A percentile compares a stretch with the other conserved stretches of the same genome.
phyloP scores from a whole-genome alignment of 2,329 filamentous ascomycete genomes.

The Moelleriella libera region DNA sequence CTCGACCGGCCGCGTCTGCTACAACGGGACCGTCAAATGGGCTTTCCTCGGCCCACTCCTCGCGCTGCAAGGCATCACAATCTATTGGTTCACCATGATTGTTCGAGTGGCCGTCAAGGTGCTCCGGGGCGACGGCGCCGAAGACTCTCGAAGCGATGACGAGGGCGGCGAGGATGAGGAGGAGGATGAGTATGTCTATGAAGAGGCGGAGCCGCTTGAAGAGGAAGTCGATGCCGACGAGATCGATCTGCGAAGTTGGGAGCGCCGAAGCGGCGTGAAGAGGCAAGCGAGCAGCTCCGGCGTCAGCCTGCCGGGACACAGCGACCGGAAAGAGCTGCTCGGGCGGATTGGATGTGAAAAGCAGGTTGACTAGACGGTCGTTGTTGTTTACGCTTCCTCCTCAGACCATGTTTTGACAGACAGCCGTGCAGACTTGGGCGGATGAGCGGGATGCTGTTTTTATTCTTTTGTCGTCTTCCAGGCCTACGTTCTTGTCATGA shows the following conservation, averaged over 20 bases:
- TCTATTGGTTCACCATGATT: conserved; percentile 87
- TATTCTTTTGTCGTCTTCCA: background rate
- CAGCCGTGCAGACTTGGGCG: too few species aligned
- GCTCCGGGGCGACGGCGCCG: conserved; percentile 59
- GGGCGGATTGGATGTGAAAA: conserved; percentile 76
- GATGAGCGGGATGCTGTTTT: background rate
- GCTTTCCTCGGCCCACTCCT: conserved; percentile 65
- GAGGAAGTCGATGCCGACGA: conserved; percentile 64
- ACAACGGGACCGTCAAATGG: conserved; percentile 60
- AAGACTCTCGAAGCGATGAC: conserved; percentile 79
- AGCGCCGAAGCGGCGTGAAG: conserved; percentile 39
- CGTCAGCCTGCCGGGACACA: conserved; percentile 55
- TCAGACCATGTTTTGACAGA: background rate
- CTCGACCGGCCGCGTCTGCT: conserved; percentile 64
- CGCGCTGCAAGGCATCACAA: conserved; percentile 62
- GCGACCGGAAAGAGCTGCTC: conserved; percentile 67
- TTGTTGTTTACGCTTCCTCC: background rate
- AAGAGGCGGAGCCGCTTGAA: conserved; percentile 45
- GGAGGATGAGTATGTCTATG: conserved; percentile 36
- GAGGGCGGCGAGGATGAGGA: conserved; percentile 42
- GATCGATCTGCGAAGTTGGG: conserved; percentile 52
- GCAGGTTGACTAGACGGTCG: conserved; percentile 34
- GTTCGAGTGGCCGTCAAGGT: conserved; percentile 70
- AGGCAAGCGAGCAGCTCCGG: conserved; percentile 38
- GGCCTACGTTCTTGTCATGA: background rate